These are phyloP conservation scores for Metschnikowia vanudenii DNA, from an alignment of 805 yeast species.

Conservation along the genomic window DNA sequence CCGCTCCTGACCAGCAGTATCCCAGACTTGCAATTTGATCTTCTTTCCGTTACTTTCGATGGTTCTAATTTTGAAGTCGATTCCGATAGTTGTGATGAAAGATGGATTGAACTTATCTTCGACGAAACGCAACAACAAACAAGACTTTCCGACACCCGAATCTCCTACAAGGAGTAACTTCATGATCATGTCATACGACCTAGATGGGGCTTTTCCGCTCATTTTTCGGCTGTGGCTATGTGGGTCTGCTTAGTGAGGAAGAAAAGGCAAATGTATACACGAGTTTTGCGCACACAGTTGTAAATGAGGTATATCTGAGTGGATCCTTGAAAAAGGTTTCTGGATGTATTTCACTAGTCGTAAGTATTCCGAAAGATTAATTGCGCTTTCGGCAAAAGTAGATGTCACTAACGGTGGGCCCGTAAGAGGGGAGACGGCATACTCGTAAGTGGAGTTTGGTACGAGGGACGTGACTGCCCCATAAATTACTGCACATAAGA, in stretches of 20 bases:
- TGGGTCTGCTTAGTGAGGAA: not conserved
- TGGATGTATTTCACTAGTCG: not conserved
- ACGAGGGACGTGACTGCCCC: slow-evolving; percentile 17
- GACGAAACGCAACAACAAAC: slow-evolving; percentile 86
- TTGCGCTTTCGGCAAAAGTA: not conserved
- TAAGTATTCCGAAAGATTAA: not conserved
- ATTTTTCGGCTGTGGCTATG: slow-evolving; percentile 24
- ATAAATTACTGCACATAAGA: slow-evolving; percentile 11
- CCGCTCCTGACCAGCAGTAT: slow-evolving; percentile 96
- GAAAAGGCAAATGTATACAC: not conserved
- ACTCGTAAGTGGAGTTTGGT: slow-evolving; percentile 4
- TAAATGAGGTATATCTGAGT: no score
- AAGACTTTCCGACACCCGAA: slow-evolving; percentile 86
- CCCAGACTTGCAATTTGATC: slow-evolving; percentile 95
- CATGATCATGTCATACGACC: slow-evolving; percentile 86
- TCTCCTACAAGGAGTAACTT: slow-evolving; percentile 92
- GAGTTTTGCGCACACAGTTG: not conserved
- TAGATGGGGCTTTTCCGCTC: slow-evolving; percentile 64
- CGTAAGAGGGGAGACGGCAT: slow-evolving; percentile 7
- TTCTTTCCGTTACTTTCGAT: slow-evolving; percentile 90
- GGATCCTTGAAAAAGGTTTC: no score
- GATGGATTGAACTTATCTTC: slow-evolving; percentile 96
- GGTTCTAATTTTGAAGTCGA: slow-evolving; percentile 96
- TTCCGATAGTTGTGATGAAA: slow-evolving; percentile 96
- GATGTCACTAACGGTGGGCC: not conserved